Evolutionary conservation across 139 green algal species (phyloP).

Genomic region (Micractinium sp.): DNA sequence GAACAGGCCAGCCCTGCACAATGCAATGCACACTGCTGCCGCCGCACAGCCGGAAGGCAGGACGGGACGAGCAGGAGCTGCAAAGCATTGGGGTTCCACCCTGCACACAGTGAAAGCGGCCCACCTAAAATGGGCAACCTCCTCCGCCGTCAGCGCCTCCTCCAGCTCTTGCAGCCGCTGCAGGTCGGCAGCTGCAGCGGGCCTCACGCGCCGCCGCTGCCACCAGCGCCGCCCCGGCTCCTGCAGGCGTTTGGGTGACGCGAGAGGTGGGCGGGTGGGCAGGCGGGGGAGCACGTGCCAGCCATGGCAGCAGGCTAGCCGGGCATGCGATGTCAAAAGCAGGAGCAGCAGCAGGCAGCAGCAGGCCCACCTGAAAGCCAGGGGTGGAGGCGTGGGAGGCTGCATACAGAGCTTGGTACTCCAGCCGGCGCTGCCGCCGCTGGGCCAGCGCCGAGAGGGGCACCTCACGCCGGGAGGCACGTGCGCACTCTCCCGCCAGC

Average conservation of each 20-base stretch:
- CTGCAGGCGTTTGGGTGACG: not conserved
- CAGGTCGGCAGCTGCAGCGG: conserved; percentile 23
- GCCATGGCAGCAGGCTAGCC: too few relatives aligned
- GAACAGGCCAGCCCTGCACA: too few relatives aligned
- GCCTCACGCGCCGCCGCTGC: conserved; percentile 26
- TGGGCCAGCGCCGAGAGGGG: conserved; percentile 26
- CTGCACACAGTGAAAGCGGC: not conserved
- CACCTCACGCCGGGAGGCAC: conserved; percentile 34
- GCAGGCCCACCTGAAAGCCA: conserved; percentile 27
- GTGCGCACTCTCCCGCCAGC: conserved; percentile 13
- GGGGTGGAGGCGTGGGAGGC: not conserved
- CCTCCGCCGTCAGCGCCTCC: conserved; percentile 43
- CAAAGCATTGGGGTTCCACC: not conserved
- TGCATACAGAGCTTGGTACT: conserved; percentile 54
- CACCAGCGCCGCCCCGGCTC: conserved; percentile 54
- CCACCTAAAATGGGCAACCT: conserved; percentile 62
- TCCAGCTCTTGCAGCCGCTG: conserved; percentile 46
- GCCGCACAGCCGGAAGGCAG: too few relatives aligned
- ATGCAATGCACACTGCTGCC: too few relatives aligned
- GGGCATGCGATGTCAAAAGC: too few relatives aligned
- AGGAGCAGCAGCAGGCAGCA: not conserved
- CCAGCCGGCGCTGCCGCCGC: conserved; percentile 28
- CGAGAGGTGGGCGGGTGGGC: not conserved
- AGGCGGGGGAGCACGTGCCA: not conserved
- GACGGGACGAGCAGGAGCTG: too few relatives aligned